Conservation (phyloP, 345 rosid species). For the Brassica juncea region DNA sequence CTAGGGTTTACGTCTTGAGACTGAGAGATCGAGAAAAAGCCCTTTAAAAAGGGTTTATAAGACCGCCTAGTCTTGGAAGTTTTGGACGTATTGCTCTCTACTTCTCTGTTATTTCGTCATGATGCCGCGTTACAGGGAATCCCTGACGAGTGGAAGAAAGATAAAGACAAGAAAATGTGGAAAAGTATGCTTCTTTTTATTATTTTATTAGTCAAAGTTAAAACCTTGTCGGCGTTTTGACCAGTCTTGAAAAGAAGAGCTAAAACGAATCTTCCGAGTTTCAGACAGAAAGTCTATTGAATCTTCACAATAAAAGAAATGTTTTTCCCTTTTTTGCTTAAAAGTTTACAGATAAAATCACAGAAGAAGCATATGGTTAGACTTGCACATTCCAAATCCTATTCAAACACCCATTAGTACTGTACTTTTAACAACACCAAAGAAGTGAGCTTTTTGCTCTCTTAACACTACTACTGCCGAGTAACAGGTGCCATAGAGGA, state of each 20-base stretch:
- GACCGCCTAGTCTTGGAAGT: slow-evolving; percentile 12
- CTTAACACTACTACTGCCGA: slow-evolving; percentile 50
- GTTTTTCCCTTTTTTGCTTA: not conserved
- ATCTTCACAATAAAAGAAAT: not conserved
- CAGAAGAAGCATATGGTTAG: not conserved
- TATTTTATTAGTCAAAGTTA: slow-evolving; percentile 22
- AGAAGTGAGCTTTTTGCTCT: not conserved
- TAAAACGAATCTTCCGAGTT: not conserved
- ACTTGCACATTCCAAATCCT: slow-evolving; percentile 31
- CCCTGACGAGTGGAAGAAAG: slow-evolving; percentile 26
- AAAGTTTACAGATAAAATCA: slow-evolving; percentile 26
- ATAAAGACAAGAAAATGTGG: slow-evolving; percentile 29
- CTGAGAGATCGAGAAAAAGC: not conserved
- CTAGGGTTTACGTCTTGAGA: slow-evolving; percentile 11
- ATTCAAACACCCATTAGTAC: slow-evolving; percentile 10
- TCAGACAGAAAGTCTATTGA: not conserved
- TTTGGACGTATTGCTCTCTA: not conserved
- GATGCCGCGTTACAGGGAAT: slow-evolving; percentile 43
- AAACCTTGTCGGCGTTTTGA: slow-evolving; percentile 35
- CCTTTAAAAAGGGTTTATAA: not conserved
- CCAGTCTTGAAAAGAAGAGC: slow-evolving; percentile 13
- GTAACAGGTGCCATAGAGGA: slow-evolving; percentile 64
- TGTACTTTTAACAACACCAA: slow-evolving; percentile 11
- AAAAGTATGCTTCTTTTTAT: not conserved
- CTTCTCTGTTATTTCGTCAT: slow-evolving; percentile 14